Base-by-base conservation (phyloP, 805 yeast genomes). In the Scheffersomyces coipomensis region DNA sequence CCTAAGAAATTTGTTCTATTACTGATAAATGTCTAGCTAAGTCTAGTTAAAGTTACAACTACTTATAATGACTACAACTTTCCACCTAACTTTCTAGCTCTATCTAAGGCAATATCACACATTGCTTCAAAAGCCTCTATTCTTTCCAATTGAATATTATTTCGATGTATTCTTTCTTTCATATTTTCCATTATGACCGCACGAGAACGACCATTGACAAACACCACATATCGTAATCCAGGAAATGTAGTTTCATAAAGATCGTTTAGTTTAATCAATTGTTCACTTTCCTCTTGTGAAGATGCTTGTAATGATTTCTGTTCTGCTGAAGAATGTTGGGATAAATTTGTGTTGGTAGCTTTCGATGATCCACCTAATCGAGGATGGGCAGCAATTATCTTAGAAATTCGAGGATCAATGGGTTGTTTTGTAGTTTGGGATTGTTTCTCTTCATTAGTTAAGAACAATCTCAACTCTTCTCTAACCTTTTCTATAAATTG, bases 321-420 rank as follows among this genome's bases (percentile, higher is more conserved):
- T 60, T 89, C 97, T 3, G 64, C 57, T 18, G 71, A 64, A 1
- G 95, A 85, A 52, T 85, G 90, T 3, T 60, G 66, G 6, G 87
- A 83, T 22, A 87, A 67, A 21, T 64, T 71, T 33, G 50, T 44
- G 55, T 62, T 48, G 9, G 48, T 38, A 4, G 44, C 49, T 10
- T 43, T 37, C 38, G 58, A 56, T 3, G 80, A 69, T 3, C 85
- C 86, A 0, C 97, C 97, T 13, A 89, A 66, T 40, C 96, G 70
- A 13, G 97, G 97, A 62, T 89, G 97, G 0, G 97, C 96, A 1
- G 87, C 82, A n/a, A 90, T 79, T 40, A 90, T 88, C 29, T 73
- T 64, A 32, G 71, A 52, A 10, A 76, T 56, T 15, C 55, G 52
- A 3, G 52, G 53, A 29, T 51, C 49, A 5, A 55, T 38, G 0